Evolutionary conservation across 2,329 filamentous ascomycete genomes (phyloP), one percentile per base, ranked within the genome.

Genomic region (Rhynchosporium graminicola): DNA sequence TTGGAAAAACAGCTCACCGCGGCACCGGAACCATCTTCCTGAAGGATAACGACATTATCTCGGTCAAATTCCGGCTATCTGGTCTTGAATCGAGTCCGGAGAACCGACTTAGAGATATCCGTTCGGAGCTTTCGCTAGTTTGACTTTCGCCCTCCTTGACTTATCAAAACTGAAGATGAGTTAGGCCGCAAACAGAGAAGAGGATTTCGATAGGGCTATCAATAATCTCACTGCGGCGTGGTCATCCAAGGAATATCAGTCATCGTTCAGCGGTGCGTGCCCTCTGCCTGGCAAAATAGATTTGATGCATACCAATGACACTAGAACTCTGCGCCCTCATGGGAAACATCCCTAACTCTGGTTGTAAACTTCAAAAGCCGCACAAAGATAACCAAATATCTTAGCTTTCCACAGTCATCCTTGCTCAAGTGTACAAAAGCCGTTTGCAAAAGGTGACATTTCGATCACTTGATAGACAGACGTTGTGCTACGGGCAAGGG

Each of bases 381-480:
- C 33, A 54, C 20, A 42, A 28, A 48, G 26, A 42, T 5, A 20
- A 38, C 50, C n/a, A n/a, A 20, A 38, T 33, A 42, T 20, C 43
- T 9, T 26, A 20, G 43, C 6, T 54, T 36, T 33, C 51, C 20
- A 7, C n/a, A 36, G 29, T 12, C 40, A 36, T 54, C 51, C 36
- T 54, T 54, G 51, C 28, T 20, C 31, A 40, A 28, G 51, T 54
- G 51, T 54, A 54, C 38, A 42, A n/a, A 2, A 28, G 33, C 33
- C 26, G 51, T 54, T 54, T 54, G 51, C 33, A 20, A 54, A 28
- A 9, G 36, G 51, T 40, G 36, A 54, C 20, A 42, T 29, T 26
- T 7, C 36, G 40, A n/a, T 54, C 51, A 54, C 38, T 54, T 54
- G 51, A 54, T 15, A 10, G 43, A 46, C 43, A 46, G 43, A 46